Base-by-base conservation (phyloP, 805 yeast genomes). In the Sporopachydermia quercuum region DNA sequence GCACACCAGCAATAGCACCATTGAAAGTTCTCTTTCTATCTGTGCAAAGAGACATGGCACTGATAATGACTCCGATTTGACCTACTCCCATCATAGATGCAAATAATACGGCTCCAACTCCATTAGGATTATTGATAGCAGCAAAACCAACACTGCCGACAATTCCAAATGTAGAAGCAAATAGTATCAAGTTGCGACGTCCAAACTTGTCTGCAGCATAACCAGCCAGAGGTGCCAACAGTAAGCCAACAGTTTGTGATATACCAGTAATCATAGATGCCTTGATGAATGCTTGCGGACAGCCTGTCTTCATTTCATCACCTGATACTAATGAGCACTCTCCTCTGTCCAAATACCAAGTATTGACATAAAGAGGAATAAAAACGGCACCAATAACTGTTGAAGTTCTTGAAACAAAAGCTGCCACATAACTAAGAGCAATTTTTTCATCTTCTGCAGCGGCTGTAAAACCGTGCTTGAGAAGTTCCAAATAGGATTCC, bases 221-320 rank as follows among this genome's bases (percentile, higher is more conserved):
- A 2, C 86, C 87, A 65, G 76, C 71, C 2, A 74, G 17, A 11
- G 86, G 87, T 0, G 86, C 77, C 36, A 69, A 61, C 0, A 74
- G n/a, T 16, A 79, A 57, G 1, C 78, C 69, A 16, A 67, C 61
- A 0, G 74, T 61, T 46, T 78, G 78, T 3, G 75, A 63, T n/a
- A 77, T 67, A 5, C 89, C 89, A 1, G 81, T 70, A 19, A 79
- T 56, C 35, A 79, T 75, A 1, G 85, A 82, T 14, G 84, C 71
- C 43, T 70, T 66, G 5, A 76, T 62, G 46, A 74, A 77, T 0
- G 81, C 84, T 34, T 76, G 78, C 39, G 68, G 66, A 49, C 86
- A 78, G 16, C 64, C 50, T 49, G 60, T 40, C 50, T 65, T 44
- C 34, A 55, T 59, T 4, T 49, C 49, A 19, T 46, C 45, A 36